A percentile compares a stretch with the other conserved stretches of the same genome.
These are phyloP conservation scores for Mortierella hygrophila DNA, from an alignment of 192 early-diverging fungal species.

Conservation along the genomic window DNA sequence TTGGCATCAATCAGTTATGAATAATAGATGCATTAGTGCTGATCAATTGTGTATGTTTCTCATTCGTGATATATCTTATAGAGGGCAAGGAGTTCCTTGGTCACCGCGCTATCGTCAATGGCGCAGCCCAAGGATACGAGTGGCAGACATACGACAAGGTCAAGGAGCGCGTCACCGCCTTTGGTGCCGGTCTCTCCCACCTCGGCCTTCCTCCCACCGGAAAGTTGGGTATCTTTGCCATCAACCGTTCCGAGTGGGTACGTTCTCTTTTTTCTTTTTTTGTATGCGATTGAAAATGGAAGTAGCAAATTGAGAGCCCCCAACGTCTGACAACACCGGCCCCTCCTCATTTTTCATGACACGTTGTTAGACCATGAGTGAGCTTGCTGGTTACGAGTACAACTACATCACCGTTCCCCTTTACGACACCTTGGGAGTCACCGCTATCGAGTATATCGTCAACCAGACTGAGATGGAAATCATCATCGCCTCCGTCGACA, in stretches of 20 bases:
- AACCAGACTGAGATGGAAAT: conserved; percentile 81
- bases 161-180: conserved; percentile 63
- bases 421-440: conserved; percentile 87
- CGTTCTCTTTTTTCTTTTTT: conserved; percentile 63
- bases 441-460: conserved; percentile 81
- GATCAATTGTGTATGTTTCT: not conserved
- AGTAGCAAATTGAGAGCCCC: not conserved
- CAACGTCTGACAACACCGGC: conserved; percentile 28
- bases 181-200: conserved; percentile 76
- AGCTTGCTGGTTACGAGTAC: conserved; percentile 73
- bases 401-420: conserved; percentile 82
- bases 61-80: conserved; percentile 3
- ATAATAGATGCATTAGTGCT: no score
- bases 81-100: conserved; percentile 68
- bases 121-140: conserved; percentile 68
- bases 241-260: conserved; percentile 69
- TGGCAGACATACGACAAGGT: conserved; percentile 77
- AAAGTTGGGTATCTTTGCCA: conserved; percentile 24
- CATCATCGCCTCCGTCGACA: conserved; percentile 72
- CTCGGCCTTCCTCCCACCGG: conserved; percentile 31
- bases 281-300: not conserved
- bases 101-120: conserved; percentile 66
- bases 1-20: no score
- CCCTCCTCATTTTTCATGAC: not conserved
- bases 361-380: conserved; percentile 63